phyloP scores from a whole-genome alignment of 2,329 filamentous ascomycete genomes.

The Monilinia laxa region DNA sequence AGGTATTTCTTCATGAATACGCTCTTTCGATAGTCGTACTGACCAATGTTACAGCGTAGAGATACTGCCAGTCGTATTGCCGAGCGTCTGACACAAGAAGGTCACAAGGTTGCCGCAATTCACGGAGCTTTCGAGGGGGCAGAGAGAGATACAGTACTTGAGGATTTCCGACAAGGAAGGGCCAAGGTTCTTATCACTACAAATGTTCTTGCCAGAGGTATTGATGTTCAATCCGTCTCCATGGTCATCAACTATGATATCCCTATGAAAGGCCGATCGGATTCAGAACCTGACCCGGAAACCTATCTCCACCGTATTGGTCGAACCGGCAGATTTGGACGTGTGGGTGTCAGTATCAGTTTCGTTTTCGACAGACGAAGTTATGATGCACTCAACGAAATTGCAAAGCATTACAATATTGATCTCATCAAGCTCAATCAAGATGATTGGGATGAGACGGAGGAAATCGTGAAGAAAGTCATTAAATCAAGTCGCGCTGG shows the following conservation, averaged over 20 bases:
- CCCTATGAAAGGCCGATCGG: conserved; percentile 71
- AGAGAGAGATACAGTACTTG: conserved; percentile 80
- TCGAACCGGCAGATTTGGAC: conserved; percentile 92
- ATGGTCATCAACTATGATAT: conserved; percentile 99
- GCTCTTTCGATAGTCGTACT: not conserved
- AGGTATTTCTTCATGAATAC: conserved; percentile 53
- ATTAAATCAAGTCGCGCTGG: conserved; percentile 70
- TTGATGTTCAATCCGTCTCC: conserved; percentile 88
- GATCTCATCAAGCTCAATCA: conserved; percentile 79
- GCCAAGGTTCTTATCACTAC: conserved; percentile 98
- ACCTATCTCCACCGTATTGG: conserved; percentile 98
- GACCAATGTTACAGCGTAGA: conserved; percentile 61
- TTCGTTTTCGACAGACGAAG: conserved; percentile 87
- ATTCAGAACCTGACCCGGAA: conserved; percentile 84
- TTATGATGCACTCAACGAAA: conserved; percentile 76
- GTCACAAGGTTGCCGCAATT: conserved; percentile 86
- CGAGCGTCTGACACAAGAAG: conserved; percentile 79
- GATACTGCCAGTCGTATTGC: conserved; percentile 84
- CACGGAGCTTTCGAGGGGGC: conserved; percentile 84
- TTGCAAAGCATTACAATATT: conserved; percentile 76
- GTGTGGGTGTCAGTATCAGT: conserved; percentile 91
- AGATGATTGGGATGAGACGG: conserved; percentile 87
- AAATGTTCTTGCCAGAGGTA: conserved; percentile 93
- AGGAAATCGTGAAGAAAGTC: conserved; percentile 76
- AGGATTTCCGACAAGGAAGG: conserved; percentile 79